phyloP scores from a whole-genome alignment of 108 stramenopile species.

The Nitzschia sp. region DNA sequence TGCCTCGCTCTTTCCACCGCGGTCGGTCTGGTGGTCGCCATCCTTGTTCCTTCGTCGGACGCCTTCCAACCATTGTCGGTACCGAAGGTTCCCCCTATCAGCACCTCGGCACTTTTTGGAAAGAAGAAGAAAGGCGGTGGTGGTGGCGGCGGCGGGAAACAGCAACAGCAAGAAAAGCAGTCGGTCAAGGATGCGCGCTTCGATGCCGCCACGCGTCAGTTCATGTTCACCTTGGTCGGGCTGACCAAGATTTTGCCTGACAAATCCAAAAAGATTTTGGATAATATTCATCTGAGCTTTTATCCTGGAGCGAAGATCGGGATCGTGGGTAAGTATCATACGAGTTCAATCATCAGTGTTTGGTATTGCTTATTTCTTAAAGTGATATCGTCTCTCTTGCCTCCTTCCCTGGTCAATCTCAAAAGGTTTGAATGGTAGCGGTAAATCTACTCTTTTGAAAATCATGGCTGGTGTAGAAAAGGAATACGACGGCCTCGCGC shows the following conservation, averaged over 20 bases:
- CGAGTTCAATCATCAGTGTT: too few species aligned
- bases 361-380: too few species aligned
- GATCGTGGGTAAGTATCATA: slow-evolving; percentile 89
- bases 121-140: slow-evolving; percentile 42
- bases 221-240: slow-evolving; percentile 85
- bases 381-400: too few species aligned
- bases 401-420: too few species aligned
- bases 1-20: neutral
- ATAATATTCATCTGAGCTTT: slow-evolving; percentile 84
- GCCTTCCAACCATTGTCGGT: neutral
- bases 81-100: neutral
- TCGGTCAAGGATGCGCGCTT: slow-evolving; percentile 83
- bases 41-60: neutral
- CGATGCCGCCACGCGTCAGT: slow-evolving; percentile 86
- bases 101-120: neutral
- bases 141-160: slow-evolving; percentile 28
- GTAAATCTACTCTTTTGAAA: slow-evolving; percentile 82
- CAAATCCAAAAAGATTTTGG: slow-evolving; percentile 84
- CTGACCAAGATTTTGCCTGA: slow-evolving; percentile 83
- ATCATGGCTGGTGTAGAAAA: slow-evolving; percentile 94
- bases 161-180: slow-evolving; percentile 73
- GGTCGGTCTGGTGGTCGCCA: neutral
- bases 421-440: neutral
- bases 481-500: slow-evolving; percentile 85
- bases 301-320: slow-evolving; percentile 92